Conservation (phyloP, 2,329 filamentous ascomycete species). For the Emmonsia crescens region DNA sequence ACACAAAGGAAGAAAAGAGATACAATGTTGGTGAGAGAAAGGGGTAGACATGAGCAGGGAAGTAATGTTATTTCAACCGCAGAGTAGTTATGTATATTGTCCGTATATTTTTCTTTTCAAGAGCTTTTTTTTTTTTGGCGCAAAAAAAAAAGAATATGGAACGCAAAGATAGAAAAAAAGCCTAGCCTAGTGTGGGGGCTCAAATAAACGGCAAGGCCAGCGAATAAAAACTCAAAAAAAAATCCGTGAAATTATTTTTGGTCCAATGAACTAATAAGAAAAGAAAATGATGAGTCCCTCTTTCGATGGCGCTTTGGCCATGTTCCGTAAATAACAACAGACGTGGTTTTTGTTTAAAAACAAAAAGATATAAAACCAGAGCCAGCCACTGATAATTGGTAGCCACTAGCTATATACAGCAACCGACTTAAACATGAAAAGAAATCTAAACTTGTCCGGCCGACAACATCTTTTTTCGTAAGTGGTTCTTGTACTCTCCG, state of each 20-base stretch:
- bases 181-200: not conserved
- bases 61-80: not conserved
- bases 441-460: conserved; percentile 64
- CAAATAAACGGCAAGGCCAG: not conserved
- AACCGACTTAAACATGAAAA: not conserved
- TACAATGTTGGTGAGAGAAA: too few species aligned
- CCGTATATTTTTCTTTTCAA: not conserved
- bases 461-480: conserved; percentile 97
- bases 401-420: not conserved
- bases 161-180: not conserved
- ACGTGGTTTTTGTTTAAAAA: not conserved
- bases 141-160: not conserved
- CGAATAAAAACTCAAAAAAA: not conserved
- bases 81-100: too few species aligned
- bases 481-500: conserved; percentile 92
- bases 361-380: not conserved
- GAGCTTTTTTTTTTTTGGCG: too few species aligned
- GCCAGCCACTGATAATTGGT: not conserved
- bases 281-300: not conserved
- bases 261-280: not conserved
- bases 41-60: too few species aligned
- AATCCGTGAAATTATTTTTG: too few species aligned
- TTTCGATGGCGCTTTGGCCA: not conserved
- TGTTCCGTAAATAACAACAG: not conserved
- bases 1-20: too few species aligned